phyloP scores from a whole-genome alignment of 1,284 basidiomycete genomes.

The Uromyces viciae-fabae region DNA sequence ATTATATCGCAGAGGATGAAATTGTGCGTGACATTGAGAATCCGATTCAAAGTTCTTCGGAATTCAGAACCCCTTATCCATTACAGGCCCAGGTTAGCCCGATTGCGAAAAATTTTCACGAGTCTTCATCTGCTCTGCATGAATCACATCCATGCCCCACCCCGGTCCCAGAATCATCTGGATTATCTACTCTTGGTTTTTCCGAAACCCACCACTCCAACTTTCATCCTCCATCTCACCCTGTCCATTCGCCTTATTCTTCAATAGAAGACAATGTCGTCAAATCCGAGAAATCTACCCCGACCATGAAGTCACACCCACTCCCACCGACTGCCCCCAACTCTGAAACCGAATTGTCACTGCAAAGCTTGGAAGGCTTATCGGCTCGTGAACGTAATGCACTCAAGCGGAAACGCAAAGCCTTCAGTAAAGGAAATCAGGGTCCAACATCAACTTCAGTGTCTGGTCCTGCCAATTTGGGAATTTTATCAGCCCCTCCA shows the following conservation, averaged over 20 bases:
- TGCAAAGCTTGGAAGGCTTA: slow-evolving; percentile 56
- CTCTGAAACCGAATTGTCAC: slow-evolving; percentile 24
- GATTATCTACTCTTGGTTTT: slow-evolving; percentile 1
- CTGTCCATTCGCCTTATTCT: neutral
- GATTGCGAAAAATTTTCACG: neutral
- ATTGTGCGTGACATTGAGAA: slow-evolving; percentile 52
- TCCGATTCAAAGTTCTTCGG: slow-evolving; percentile 13
- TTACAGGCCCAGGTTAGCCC: neutral
- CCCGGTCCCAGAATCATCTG: slow-evolving; percentile 7
- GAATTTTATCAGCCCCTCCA: slow-evolving; percentile 50
- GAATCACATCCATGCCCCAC: slow-evolving; percentile 4
- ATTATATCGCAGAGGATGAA: slow-evolving; percentile 56
- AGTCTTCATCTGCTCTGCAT: neutral
- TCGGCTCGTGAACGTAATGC: slow-evolving; percentile 84
- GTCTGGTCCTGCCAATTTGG: slow-evolving; percentile 52
- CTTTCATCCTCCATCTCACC: slow-evolving; percentile 2
- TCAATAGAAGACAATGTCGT: slow-evolving; percentile 35
- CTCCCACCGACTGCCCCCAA: slow-evolving; percentile 12
- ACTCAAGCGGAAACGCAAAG: slow-evolving; percentile 83
- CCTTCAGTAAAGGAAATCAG: slow-evolving; percentile 63
- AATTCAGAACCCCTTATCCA: slow-evolving; percentile 17
- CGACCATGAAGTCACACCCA: slow-evolving; percentile 13
- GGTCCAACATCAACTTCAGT: slow-evolving; percentile 60
- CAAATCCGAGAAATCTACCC: slow-evolving; percentile 30
- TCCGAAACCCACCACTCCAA: neutral